phyloP scores from a whole-genome alignment of 345 rosid species.

The Populus davidiana region DNA sequence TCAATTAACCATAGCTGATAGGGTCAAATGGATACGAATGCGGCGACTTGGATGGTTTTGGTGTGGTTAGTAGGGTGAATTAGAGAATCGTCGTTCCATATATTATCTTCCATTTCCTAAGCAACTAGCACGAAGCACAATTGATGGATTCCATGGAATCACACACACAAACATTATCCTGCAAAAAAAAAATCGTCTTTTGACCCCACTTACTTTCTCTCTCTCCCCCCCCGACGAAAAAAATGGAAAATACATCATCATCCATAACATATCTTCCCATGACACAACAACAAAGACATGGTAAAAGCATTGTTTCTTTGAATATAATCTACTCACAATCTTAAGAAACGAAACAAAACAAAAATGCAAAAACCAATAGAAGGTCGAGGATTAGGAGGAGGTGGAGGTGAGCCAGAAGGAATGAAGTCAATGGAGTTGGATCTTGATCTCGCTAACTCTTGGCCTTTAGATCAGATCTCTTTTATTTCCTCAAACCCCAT shows the following conservation, averaged over 20 bases:
- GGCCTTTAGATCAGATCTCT: slow-evolving; percentile 78
- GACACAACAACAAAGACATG: not conserved
- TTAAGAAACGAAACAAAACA: not conserved
- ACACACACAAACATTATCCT: slow-evolving; percentile 21
- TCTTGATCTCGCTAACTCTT: slow-evolving; percentile 57
- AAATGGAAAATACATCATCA: not conserved
- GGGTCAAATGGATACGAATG: no score
- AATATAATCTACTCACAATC: not conserved
- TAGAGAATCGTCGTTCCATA: not conserved
- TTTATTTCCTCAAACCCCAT: slow-evolving; percentile 41
- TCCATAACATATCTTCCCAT: not conserved
- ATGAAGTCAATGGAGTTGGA: slow-evolving; percentile 48
- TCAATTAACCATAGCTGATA: no score
- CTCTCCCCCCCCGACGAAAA: not conserved
- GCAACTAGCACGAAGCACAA: slow-evolving; percentile 17
- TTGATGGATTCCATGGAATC: slow-evolving; percentile 36
- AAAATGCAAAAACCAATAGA: slow-evolving; percentile 49
- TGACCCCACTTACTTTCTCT: slow-evolving; percentile 10
- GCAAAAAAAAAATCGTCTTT: not conserved
- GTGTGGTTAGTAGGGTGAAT: not conserved
- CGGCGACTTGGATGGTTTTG: no score
- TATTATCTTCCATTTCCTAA: not conserved
- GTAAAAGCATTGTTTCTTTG: not conserved
- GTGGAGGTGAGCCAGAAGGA: not conserved
- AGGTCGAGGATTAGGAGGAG: not conserved